Conservation (phyloP, 192 early-diverging fungal genomes). For the Mortierella antarctica region DNA sequence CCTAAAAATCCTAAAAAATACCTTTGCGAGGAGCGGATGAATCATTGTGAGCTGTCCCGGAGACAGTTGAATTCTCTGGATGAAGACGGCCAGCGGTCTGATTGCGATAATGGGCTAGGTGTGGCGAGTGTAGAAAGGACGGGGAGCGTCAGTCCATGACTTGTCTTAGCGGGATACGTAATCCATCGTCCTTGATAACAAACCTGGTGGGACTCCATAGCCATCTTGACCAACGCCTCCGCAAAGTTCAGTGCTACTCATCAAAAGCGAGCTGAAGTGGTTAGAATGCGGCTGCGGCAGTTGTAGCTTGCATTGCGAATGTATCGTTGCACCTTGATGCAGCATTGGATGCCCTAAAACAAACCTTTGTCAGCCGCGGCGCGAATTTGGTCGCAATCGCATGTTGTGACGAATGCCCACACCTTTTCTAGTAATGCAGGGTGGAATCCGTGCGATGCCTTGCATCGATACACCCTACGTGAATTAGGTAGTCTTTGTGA, state of each 20-base stretch:
- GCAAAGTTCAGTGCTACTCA: slow-evolving; percentile 53
- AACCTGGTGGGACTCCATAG: slow-evolving; percentile 46
- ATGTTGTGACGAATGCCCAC: slow-evolving; percentile 53
- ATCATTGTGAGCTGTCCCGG: slow-evolving; percentile 56
- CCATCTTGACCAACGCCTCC: slow-evolving; percentile 52
- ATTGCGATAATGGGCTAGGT: slow-evolving; percentile 56
- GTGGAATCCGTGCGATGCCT: slow-evolving; percentile 47
- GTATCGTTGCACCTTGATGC: not conserved
- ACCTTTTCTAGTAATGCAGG: slow-evolving; percentile 52
- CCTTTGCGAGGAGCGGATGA: slow-evolving; percentile 55
- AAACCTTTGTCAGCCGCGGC: slow-evolving; percentile 55
- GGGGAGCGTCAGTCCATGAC: not conserved
- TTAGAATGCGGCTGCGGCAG: not conserved
- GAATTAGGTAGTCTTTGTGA: not conserved
- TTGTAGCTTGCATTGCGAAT: not conserved
- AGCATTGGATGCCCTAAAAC: slow-evolving; percentile 21
- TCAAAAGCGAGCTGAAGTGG: not conserved
- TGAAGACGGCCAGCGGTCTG: slow-evolving; percentile 43
- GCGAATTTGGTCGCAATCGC: slow-evolving; percentile 48
- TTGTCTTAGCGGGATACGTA: not conserved
- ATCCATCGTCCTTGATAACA: not conserved
- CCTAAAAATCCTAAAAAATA: not conserved
- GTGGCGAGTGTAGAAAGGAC: not conserved
- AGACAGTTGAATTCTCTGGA: slow-evolving; percentile 51
- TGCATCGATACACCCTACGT: slow-evolving; percentile 54